Conservation (phyloP, 768 basidiomycete genomes). For the Tulasnella sp. region DNA sequence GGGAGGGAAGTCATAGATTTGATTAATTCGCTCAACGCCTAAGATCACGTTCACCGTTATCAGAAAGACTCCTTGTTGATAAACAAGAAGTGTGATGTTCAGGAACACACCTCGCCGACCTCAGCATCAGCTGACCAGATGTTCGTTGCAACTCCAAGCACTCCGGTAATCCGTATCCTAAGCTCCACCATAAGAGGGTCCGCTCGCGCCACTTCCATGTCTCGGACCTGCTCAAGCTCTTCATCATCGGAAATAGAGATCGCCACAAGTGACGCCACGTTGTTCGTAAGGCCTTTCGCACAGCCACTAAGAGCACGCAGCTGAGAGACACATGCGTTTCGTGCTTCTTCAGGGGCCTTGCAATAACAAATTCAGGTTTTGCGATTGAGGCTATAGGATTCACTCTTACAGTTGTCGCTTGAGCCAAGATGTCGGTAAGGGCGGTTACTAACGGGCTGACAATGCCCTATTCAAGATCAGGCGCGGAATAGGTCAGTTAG, state of each 20-base stretch:
- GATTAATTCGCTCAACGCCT: constrained; percentile 75
- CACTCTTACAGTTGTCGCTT: constrained; percentile 39
- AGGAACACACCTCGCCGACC: constrained; percentile 54
- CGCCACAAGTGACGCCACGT: constrained; percentile 47
- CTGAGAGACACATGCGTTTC: constrained; percentile 51
- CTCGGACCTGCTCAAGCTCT: constrained; percentile 39
- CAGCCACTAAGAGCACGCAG: constrained; percentile 75
- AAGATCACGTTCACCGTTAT: too few relatives aligned
- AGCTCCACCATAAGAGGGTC: constrained; percentile 53
- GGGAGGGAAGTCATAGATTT: constrained; percentile 79
- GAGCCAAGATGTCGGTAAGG: constrained; percentile 49
- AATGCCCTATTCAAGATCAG: constrained; percentile 41
- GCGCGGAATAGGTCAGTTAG: constrained; percentile 8
- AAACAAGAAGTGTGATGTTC: neutral
- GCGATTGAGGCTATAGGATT: neutral
- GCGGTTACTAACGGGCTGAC: constrained; percentile 62
- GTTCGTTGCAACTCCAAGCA: constrained; percentile 49
- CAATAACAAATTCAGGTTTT: neutral
- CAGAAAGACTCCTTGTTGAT: neutral
- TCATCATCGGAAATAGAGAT: constrained; percentile 22
- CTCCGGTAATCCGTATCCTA: constrained; percentile 53
- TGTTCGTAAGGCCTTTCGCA: constrained; percentile 75
- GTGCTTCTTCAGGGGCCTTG: constrained; percentile 66
- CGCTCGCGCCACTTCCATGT: constrained; percentile 47
- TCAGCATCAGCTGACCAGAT: constrained; percentile 72